phyloP scores from a whole-genome alignment of 805 yeast species.

The Lipomyces spencermartinsiae region DNA sequence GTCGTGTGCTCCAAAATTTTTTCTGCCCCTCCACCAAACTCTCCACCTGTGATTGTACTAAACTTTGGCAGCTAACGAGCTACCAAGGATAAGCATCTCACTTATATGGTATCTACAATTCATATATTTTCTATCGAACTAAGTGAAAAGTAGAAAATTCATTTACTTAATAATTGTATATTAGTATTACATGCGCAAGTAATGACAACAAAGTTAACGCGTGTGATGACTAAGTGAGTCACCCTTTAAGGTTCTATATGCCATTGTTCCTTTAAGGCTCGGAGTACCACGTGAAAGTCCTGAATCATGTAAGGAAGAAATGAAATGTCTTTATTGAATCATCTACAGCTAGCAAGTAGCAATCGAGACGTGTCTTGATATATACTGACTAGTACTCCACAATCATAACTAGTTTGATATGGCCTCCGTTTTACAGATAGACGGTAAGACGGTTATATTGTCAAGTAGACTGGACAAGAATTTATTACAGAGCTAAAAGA shows the following conservation, averaged over 20 bases:
- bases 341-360: too few relatives aligned
- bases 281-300: too few relatives aligned
- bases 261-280: background rate
- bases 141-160: background rate
- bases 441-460: too few relatives aligned
- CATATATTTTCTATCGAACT: too few relatives aligned
- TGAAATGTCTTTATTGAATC: too few relatives aligned
- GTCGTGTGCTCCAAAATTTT: constrained; percentile 4
- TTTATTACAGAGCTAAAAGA: too few relatives aligned
- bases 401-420: too few relatives aligned
- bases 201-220: background rate
- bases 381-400: too few relatives aligned
- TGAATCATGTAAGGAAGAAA: background rate
- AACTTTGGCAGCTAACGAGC: background rate
- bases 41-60: background rate
- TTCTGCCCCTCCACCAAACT: background rate
- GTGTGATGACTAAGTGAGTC: constrained; percentile 1
- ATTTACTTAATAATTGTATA: background rate
- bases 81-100: background rate
- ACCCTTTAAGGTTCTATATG: background rate
- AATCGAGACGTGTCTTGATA: too few relatives aligned
- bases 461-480: too few relatives aligned
- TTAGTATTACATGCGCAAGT: too few relatives aligned
- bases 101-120: background rate
- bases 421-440: too few relatives aligned